Base-by-base conservation (phyloP, 2,329 filamentous ascomycete species). In the Aspergillus sergii region DNA sequence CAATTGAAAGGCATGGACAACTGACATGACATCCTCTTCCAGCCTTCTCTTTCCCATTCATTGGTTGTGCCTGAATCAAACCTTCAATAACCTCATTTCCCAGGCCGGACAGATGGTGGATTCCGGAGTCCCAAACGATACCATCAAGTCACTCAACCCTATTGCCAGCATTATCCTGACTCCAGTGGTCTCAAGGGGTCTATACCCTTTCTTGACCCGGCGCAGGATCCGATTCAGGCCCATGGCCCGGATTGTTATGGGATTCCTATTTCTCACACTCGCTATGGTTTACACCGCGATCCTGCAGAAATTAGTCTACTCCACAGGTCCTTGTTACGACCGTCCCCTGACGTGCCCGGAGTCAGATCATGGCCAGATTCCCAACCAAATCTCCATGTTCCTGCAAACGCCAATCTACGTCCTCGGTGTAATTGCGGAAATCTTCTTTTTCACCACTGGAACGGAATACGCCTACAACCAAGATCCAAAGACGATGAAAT, bases 111-210 rank as follows among this genome's bases (percentile, higher is more conserved):
- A 78, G 59, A 84, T 85, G 88, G 70, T 83, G 61, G 84, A 88
- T 4, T 80, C 88, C 71, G 88, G 89, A 34, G 82, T 91, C 2
- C 90, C 90, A 68, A 92, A 92, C 79, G 90, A 93, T 71, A 79
- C 92, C 54, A 84, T 92, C 64, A 84, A 86, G 73, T 91, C 91
- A 75, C 78, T 92, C 34, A 87, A 92, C 76, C 89, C 90, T 12
- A 84, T 92, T 65, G 84, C 88, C n/a, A 85, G 92, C 64, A 84
- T 93, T 69, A 86, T 92, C 73, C 84, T 91, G 74, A 88, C 91
- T 53, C 89, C 89, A 2, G 79, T 92, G 64, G 83, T 86, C 66
- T 89, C 92, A 71, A 81, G 80, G 41, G 23, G 88, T 50, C 67
- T 92, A 60, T 92, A 91, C 76, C 90, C 90, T 0, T 74, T 80